Percentiles rank a stretch among this genome's conserved stretches.
Conservation (phyloP, 225 moss, liverwort and hornwort species). For the Physcomitrium patens region DNA sequence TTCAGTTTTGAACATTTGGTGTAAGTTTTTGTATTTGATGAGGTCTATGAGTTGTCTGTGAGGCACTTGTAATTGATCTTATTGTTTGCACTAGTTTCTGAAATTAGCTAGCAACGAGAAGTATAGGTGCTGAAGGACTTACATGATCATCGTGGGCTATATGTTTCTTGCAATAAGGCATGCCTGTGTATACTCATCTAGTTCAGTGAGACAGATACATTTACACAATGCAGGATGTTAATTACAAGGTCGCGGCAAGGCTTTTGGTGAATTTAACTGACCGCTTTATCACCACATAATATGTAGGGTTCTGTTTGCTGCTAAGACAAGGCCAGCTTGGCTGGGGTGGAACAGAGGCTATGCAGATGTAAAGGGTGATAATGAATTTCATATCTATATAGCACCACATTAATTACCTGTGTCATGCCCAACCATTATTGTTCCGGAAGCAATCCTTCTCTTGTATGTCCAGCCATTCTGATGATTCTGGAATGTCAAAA, state of each 20-base stretch:
- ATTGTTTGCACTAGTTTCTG: background rate
- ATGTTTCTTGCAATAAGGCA: background rate
- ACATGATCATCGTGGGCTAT: background rate
- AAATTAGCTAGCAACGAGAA: conserved; percentile 6
- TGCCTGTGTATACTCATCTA: background rate
- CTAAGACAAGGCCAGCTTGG: conserved; percentile 55
- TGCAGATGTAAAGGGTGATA: conserved; percentile 64
- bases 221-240: background rate
- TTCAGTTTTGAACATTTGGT: conserved; percentile 8
- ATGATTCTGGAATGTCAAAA: background rate
- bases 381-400: conserved; percentile 5
- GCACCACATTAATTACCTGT: background rate
- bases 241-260: background rate
- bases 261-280: background rate
- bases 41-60: background rate
- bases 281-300: conserved; percentile 6
- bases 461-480: conserved; percentile 1
- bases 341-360: conserved; percentile 71
- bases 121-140: background rate
- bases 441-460: background rate
- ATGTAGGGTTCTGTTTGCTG: conserved; percentile 36
- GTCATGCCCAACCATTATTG: background rate
- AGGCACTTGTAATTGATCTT: conserved; percentile 7
- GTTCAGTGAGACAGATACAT: too few species aligned
- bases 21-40: background rate